Evolutionary conservation across 805 yeast species (phyloP).

Genomic region (Wickerhamiella spandovensis): DNA sequence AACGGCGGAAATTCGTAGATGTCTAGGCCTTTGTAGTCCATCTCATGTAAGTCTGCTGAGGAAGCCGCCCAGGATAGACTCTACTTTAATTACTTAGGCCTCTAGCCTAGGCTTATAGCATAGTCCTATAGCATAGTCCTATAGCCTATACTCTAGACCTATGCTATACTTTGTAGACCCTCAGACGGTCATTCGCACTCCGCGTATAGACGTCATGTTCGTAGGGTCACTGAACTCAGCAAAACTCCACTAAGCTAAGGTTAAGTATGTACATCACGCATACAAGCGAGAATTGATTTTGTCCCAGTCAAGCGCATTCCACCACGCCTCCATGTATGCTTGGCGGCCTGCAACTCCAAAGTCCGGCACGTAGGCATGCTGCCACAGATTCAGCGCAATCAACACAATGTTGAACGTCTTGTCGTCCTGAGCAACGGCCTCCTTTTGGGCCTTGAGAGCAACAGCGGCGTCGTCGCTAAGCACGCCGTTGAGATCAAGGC

Average conservation of each 20-base stretch:
- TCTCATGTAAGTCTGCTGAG: background rate
- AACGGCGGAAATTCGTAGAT: constrained; percentile 79
- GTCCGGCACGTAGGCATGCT: constrained; percentile 72
- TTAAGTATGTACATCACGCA: background rate
- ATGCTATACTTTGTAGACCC: no score
- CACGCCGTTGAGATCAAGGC: constrained; percentile 64
- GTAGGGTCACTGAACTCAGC: no score
- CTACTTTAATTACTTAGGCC: no score
- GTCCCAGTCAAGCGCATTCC: constrained; percentile 78
- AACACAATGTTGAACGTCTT: constrained; percentile 41
- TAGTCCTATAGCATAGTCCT: no score
- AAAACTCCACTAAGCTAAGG: no score
- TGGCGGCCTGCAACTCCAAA: constrained; percentile 67
- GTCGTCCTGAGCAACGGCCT: constrained; percentile 23
- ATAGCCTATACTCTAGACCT: no score
- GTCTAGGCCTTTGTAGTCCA: constrained; percentile 29
- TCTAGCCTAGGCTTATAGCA: no score
- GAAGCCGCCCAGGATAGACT: no score
- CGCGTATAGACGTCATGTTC: no score
- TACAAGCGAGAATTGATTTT: constrained; percentile 3
- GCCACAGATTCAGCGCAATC: constrained; percentile 75
- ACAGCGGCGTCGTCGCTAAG: constrained; percentile 41
- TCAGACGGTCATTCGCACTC: no score
- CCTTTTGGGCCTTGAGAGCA: constrained; percentile 31
- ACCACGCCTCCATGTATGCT: constrained; percentile 56